Evolutionary conservation across 78 protist species (phyloP), one percentile per base, ranked within the genome.

Genomic region (Tieghemostelium lacteum): DNA sequence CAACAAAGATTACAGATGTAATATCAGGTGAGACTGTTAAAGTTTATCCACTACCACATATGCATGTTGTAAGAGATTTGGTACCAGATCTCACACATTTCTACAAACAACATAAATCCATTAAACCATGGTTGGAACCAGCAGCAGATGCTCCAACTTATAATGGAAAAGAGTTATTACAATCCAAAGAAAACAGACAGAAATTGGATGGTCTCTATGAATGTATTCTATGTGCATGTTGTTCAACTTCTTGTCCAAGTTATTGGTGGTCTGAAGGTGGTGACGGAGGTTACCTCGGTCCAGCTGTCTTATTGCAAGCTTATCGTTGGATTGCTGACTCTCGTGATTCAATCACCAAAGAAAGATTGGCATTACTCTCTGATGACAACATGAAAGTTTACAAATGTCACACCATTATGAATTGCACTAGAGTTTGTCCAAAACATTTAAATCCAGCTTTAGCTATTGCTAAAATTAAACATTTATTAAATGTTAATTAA

Each of bases 321-420:
- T 64, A 80, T 93, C 70, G 96, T 58, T 92, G 94, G 93, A 50
- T 93, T 73, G 58, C 87, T 20, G 95, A 95, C 52, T 94, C 95
- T 26, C 71, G 92, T 39, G 98, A 92, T 58, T 54, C 86, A 10
- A 61, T 73, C n/a, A 24, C 31, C 0, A 50, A 66, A 26, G 75
- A 87, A 16, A 3, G 95, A 16, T 31, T 95, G 14, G 78, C 50
- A 20, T 22, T 61, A 1, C 40, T 93, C 24, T 69, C 87, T 45
- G 86, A 92, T 54, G 95, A 94, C 24, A 31, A 64, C 12, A 60
- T 54, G 45, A 76, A 29, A 39, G 28, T 95, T 37, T 96, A 94
- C 94, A 95, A 95, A 63, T 97, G 99, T 92, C 99, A 97, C 94
- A 97, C 97, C 55, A 95, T 97, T 91, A 62, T 97, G 95, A 97